Conservation (phyloP, 208 protist species). For the Trypanosoma lewisi region DNA sequence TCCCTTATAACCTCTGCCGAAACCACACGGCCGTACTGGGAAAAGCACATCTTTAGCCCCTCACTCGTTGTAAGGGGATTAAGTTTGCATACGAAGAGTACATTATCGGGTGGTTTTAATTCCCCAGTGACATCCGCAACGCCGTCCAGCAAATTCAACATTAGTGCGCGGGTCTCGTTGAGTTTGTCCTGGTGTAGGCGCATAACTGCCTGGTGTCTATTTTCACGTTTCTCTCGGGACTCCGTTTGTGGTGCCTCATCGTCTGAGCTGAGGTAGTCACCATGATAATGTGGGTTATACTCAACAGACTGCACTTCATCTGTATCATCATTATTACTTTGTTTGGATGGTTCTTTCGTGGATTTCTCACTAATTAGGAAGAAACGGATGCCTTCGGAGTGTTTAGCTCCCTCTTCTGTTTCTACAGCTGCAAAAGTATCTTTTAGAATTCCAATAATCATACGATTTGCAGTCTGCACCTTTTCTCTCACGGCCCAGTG, state of each 20-base stretch:
- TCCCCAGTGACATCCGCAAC: conserved; percentile 90
- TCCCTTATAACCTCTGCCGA: conserved; percentile 84
- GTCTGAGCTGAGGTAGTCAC: conserved; percentile 69
- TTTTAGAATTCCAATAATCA: conserved; percentile 5
- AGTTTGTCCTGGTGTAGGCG: conserved; percentile 58
- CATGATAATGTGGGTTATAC: conserved; percentile 68
- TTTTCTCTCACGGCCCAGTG: conserved; percentile 42
- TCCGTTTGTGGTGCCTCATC: conserved; percentile 34
- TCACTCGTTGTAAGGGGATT: conserved; percentile 95
- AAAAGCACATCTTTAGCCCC: conserved; percentile 96
- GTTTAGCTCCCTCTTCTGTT: not conserved
- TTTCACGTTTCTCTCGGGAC: conserved; percentile 17
- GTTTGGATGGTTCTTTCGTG: not conserved
- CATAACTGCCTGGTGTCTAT: conserved; percentile 18
- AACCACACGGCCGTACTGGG: conserved; percentile 93
- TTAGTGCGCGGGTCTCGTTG: conserved; percentile 70
- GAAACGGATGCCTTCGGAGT: conserved; percentile 1
- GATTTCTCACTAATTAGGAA: conserved; percentile 10
- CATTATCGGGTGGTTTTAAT: conserved; percentile 95
- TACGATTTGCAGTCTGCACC: conserved; percentile 29
- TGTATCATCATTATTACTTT: not conserved
- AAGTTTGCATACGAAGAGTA: conserved; percentile 99
- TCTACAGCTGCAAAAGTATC: conserved; percentile 5
- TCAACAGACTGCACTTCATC: conserved; percentile 26
- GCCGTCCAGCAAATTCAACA: conserved; percentile 96